phyloP scores from a whole-genome alignment of 1,284 basidiomycete species.

The Ceratobasidium sp. region DNA sequence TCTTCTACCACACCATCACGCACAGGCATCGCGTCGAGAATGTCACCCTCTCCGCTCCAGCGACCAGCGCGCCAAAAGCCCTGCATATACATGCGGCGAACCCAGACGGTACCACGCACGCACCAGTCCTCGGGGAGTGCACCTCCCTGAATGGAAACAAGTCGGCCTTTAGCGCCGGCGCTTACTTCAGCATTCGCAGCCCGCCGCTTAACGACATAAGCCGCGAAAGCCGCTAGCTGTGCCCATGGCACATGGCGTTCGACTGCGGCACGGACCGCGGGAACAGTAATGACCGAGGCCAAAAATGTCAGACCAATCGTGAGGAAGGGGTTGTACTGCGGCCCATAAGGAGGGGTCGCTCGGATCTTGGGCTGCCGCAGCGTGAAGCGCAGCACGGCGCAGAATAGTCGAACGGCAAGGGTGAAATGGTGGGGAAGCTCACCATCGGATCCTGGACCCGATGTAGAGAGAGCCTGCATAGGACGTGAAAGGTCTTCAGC shows the following conservation, averaged over 20 bases:
- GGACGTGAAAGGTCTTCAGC: slow-evolving; percentile 72
- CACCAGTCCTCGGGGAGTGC: slow-evolving; percentile 94
- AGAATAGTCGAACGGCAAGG: slow-evolving; percentile 78
- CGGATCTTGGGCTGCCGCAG: slow-evolving; percentile 70
- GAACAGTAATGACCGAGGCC: slow-evolving; percentile 71
- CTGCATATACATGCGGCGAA: slow-evolving; percentile 83
- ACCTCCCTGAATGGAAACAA: slow-evolving; percentile 56
- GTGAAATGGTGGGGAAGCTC: slow-evolving; percentile 69
- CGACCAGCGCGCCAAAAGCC: slow-evolving; percentile 78
- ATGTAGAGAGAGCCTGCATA: slow-evolving; percentile 44
- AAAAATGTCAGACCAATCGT: slow-evolving; percentile 87
- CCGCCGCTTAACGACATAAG: slow-evolving; percentile 58
- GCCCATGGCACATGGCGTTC: slow-evolving; percentile 87
- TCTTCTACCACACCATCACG: slow-evolving; percentile 81
- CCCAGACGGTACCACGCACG: slow-evolving; percentile 93
- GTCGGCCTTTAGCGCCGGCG: slow-evolving; percentile 54
- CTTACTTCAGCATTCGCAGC: slow-evolving; percentile 31
- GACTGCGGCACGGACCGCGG: slow-evolving; percentile 64
- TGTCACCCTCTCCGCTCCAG: slow-evolving; percentile 76
- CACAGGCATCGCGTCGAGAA: slow-evolving; percentile 69
- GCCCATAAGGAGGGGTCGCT: slow-evolving; percentile 60
- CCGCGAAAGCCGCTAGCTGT: slow-evolving; percentile 69
- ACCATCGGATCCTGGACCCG: slow-evolving; percentile 35
- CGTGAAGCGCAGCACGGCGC: slow-evolving; percentile 74
- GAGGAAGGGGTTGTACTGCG: slow-evolving; percentile 83